Percentiles rank a stretch among this genome's conserved stretches.
These are phyloP conservation scores for Thinopyrum elongatum DNA, from an alignment of 176 grass and related monocot genomes.

Conservation along the genomic window DNA sequence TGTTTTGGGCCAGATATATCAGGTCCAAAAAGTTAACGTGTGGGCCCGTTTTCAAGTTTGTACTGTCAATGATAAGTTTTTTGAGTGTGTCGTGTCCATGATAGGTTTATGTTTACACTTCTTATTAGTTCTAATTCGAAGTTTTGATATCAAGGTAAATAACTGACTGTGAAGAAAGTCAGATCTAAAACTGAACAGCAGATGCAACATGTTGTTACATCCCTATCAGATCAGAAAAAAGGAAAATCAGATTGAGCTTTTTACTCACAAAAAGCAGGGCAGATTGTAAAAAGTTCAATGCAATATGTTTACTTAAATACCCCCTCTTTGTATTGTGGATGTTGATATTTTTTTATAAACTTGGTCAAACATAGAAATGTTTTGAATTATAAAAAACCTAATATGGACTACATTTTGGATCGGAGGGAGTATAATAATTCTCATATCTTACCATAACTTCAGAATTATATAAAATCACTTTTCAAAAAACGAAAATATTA, in stretches of 20 bases:
- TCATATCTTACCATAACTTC: not conserved
- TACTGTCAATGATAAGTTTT: not conserved
- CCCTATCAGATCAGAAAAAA: too few relatives aligned
- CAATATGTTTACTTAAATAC: not conserved
- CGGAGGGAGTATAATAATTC: not conserved
- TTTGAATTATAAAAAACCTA: too few relatives aligned
- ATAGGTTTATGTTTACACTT: not conserved
- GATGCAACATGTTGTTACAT: not conserved
- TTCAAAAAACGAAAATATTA: not conserved
- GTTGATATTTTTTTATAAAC: too few relatives aligned
- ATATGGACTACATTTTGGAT: too few relatives aligned
- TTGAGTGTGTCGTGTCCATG: not conserved
- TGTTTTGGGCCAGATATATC: not conserved
- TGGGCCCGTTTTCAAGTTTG: not conserved
- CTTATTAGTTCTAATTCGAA: not conserved
- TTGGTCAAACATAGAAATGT: too few relatives aligned
- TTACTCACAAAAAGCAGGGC: not conserved
- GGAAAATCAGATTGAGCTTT: not conserved
- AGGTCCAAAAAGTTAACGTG: not conserved
- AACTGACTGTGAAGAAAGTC: not conserved
- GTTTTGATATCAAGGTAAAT: slow-evolving; percentile 4
- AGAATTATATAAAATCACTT: not conserved
- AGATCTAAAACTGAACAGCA: not conserved
- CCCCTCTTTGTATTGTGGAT: too few relatives aligned
- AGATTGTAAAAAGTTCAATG: not conserved